phyloP scores from a whole-genome alignment of 371 early-diverging fungal genomes.

The Saksenaea vasiformis region DNA sequence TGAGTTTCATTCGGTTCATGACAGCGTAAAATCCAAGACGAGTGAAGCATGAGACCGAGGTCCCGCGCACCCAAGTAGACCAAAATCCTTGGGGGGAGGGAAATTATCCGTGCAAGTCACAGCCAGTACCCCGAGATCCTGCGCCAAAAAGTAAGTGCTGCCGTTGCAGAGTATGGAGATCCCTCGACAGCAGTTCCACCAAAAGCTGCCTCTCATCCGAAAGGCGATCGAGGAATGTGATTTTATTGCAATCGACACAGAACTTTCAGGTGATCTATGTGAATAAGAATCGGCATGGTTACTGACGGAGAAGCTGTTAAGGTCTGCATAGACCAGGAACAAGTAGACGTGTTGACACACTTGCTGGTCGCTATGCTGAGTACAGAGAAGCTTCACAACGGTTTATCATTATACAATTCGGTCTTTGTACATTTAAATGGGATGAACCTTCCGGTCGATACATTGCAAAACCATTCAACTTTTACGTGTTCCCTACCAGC shows the following conservation, averaged over 20 bases:
- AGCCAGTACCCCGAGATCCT: not conserved
- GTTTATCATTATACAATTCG: conserved; percentile 78
- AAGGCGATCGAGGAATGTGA: conserved; percentile 73
- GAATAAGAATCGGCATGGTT: not conserved
- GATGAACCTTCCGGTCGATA: conserved; percentile 59
- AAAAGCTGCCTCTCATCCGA: conserved; percentile 55
- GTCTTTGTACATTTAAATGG: conserved; percentile 79
- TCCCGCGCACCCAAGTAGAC: not conserved
- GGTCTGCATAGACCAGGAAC: conserved; percentile 44
- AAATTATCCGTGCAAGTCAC: not conserved
- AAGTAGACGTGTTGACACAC: conserved; percentile 47
- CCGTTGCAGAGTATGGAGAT: conserved; percentile 68
- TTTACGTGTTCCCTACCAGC: conserved; percentile 81
- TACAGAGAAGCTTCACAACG: conserved; percentile 56
- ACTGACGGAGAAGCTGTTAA: conserved; percentile 5
- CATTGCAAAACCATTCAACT: conserved; percentile 84
- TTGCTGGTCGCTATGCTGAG: conserved; percentile 69
- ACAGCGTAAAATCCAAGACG: not conserved
- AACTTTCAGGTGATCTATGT: conserved; percentile 71
- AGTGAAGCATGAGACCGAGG: not conserved
- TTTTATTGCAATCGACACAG: conserved; percentile 85
- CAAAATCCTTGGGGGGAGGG: not conserved
- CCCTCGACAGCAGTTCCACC: conserved; percentile 63
- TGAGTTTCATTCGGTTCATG: not conserved
- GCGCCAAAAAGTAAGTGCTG: not conserved